Base-by-base conservation (phyloP, 768 basidiomycete species). In the Lactarius trivialis region DNA sequence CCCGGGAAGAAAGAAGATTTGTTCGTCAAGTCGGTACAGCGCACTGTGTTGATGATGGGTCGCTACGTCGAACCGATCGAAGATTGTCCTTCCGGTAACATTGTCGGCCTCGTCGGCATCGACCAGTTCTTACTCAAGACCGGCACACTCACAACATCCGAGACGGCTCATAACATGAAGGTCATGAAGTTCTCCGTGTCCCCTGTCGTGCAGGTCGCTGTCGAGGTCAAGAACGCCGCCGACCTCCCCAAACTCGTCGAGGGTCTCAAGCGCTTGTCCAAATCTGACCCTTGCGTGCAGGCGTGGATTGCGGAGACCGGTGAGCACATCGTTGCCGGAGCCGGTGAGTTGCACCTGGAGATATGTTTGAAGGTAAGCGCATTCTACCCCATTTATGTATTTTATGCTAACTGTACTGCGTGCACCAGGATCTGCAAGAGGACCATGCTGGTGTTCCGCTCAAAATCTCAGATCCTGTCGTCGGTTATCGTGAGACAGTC, bases 171-270 rank as follows among this genome's bases (percentile, higher is more conserved):
- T 83, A 99, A 99, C 83, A 97, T 99, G 94, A 93, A 81, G 81
- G 94, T 99, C 77, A 99, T 99, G 97, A 93, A 90, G 80, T 98
- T 98, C 85, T 98, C 95, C 75, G 97, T 99, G 60, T 98, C 97
- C 33, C 97, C 97, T 69, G 97, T 99, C 81, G 97, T 99, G 50
- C 97, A 86, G 75, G 93, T 98, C 72, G 93, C 97, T 68, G 97
- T 99, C 70, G 97, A 99, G 77, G 97, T 98, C 77, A 98, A 98
- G 88, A 99, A 98, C 76, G 93, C 97, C 61, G 85, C 92, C 63
- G 97, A 99, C 83, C 84, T 99, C 52, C 97, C 97, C 73, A 99
- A 99, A 80, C 90, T 99, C 68, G 97, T 98, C 65, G 97, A 99
- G 83, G 97, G 97, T 81, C 90, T 99, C 70, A 99, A 99, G 81